phyloP scores from a whole-genome alignment of 2,329 filamentous ascomycete species.

The Fusarium torulosum region DNA sequence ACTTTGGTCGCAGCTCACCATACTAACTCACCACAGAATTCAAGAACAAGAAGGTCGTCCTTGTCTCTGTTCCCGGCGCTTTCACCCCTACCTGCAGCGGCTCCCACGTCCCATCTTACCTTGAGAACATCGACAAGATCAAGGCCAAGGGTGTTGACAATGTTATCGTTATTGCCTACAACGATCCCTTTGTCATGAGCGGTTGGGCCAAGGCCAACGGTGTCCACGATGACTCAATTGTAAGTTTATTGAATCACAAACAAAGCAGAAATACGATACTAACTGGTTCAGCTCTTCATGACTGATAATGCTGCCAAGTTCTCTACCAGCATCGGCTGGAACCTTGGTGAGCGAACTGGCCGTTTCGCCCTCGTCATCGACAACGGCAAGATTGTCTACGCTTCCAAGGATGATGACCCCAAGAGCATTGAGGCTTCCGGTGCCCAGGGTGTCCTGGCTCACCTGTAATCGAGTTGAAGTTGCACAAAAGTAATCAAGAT shows the following conservation, averaged over 20 bases:
- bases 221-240: slow-evolving; percentile 75
- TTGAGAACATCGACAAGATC: slow-evolving; percentile 76
- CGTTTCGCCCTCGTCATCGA: slow-evolving; percentile 86
- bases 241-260: slow-evolving; percentile 50
- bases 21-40: slow-evolving; percentile 58
- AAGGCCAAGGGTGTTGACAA: slow-evolving; percentile 85
- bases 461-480: slow-evolving; percentile 57
- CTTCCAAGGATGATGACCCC: slow-evolving; percentile 74
- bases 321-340: slow-evolving; percentile 83
- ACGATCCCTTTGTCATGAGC: slow-evolving; percentile 89
- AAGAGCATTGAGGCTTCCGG: slow-evolving; percentile 62
- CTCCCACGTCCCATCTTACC: slow-evolving; percentile 84
- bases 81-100: slow-evolving; percentile 91
- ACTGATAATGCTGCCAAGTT: slow-evolving; percentile 77
- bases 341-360: slow-evolving; percentile 77
- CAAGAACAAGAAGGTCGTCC: slow-evolving; percentile 67
- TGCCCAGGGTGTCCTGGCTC: slow-evolving; percentile 66
- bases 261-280: slow-evolving; percentile 6
- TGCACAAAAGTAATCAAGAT: slow-evolving; percentile 8
- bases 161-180: slow-evolving; percentile 84
- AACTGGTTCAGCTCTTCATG: slow-evolving; percentile 74
- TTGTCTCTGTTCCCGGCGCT: slow-evolving; percentile 73
- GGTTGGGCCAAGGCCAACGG: slow-evolving; percentile 92
- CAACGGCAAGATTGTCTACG: slow-evolving; percentile 85
- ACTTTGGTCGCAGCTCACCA: slow-evolving; percentile 15